These are phyloP conservation scores for Xerocomus tenax DNA, from an alignment of 1,284 basidiomycete genomes.

Conservation along the genomic window DNA sequence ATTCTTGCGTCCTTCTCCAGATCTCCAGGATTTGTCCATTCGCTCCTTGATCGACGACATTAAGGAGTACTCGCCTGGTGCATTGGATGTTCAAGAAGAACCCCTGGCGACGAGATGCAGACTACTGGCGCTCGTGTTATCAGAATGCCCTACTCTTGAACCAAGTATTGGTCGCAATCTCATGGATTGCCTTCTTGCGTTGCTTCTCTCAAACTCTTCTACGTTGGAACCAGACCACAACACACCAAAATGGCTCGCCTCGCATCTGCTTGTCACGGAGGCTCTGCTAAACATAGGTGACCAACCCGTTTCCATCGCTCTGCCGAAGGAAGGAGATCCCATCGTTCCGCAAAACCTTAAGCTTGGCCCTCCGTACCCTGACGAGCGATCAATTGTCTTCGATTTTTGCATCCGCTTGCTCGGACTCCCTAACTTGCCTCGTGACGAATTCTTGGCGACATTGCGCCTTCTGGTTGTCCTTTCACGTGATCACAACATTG, in stretches of 20 bases:
- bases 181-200: conserved; percentile 56
- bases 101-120: conserved; percentile 75
- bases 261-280: conserved; percentile 75
- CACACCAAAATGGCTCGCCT: conserved; percentile 76
- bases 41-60: conserved; percentile 66
- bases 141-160: conserved; percentile 58
- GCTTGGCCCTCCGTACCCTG: conserved; percentile 52
- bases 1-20: conserved; percentile 58
- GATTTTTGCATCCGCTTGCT: conserved; percentile 67
- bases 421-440: conserved; percentile 50
- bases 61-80: conserved; percentile 55
- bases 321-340: conserved; percentile 63
- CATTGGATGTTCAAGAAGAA: conserved; percentile 62
- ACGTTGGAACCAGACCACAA: conserved; percentile 44
- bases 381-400: conserved; percentile 62
- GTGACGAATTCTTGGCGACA: conserved; percentile 73
- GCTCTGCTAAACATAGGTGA: conserved; percentile 70
- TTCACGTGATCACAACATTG: conserved; percentile 59
- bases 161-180: conserved; percentile 45
- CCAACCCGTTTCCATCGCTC: conserved; percentile 52
- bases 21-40: conserved; percentile 55
- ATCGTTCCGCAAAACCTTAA: conserved; percentile 44
- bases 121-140: conserved; percentile 75
- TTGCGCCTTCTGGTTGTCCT: conserved; percentile 76
- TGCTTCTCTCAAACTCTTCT: conserved; percentile 52